A percentile compares a stretch with the other conserved stretches of the same genome.
These are phyloP conservation scores for Rhypophila decipiens DNA, from an alignment of 495 filamentous ascomycete genomes.

Conservation along the genomic window DNA sequence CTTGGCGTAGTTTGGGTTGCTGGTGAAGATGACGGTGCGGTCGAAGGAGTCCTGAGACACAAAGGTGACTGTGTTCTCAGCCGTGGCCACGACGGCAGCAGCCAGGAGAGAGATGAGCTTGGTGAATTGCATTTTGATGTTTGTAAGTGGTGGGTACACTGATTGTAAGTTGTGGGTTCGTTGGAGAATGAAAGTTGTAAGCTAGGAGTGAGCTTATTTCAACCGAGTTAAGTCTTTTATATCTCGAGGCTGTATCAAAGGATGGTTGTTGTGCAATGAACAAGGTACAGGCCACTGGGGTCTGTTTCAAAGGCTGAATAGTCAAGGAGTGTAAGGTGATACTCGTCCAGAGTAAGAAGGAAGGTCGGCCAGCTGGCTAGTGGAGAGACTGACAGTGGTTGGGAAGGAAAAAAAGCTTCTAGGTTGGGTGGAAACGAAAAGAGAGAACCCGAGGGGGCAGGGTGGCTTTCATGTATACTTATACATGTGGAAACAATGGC, in stretches of 20 bases:
- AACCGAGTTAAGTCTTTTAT: not conserved
- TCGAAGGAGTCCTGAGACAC: conserved; percentile 38
- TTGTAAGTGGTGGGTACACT: too few relatives aligned
- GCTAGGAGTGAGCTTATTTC: not conserved
- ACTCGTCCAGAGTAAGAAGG: not conserved
- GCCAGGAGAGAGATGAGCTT: conserved; percentile 19
- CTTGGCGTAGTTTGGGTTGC: conserved; percentile 16
- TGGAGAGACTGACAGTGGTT: conserved; percentile 1
- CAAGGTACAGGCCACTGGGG: not conserved
- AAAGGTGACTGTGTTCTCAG: conserved; percentile 42
- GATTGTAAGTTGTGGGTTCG: not conserved
- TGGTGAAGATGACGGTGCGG: conserved; percentile 40
- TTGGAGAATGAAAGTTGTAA: not conserved
- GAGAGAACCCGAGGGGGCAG: not conserved
- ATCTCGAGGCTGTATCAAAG: conserved; percentile 4
- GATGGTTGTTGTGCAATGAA: not conserved
- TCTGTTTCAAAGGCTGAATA: not conserved
- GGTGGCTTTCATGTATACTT: conserved; percentile 3
- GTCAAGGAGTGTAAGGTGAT: conserved; percentile 3
- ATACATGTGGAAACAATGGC: not conserved
- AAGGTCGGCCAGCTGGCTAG: conserved; percentile 1
- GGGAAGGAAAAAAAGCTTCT: not conserved
- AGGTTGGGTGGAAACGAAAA: not conserved
- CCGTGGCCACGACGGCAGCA: conserved; percentile 23
- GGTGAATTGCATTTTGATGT: conserved; percentile 29